Conservation (phyloP, 176 grass and related monocot genomes). For the Areca catechu region DNA sequence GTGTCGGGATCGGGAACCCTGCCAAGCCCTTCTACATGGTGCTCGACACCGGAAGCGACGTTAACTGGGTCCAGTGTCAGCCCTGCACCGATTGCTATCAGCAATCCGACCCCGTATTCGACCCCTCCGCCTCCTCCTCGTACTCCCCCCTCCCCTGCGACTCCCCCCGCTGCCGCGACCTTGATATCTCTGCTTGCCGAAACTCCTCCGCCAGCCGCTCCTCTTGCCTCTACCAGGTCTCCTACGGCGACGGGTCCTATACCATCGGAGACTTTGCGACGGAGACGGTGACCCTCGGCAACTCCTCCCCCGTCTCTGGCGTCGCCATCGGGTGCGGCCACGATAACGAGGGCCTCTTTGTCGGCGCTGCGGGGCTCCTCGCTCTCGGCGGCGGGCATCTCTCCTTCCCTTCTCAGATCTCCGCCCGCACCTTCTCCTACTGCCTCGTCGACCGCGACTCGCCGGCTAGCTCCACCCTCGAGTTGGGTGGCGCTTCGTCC, state of each 20-base stretch:
- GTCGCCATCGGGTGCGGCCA: slow-evolving; percentile 88
- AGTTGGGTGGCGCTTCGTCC: slow-evolving; percentile 19
- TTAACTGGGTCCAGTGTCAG: slow-evolving; percentile 89
- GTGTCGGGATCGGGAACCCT: slow-evolving; percentile 55
- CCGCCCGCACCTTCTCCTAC: slow-evolving; percentile 68
- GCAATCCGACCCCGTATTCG: slow-evolving; percentile 78
- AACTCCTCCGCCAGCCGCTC: slow-evolving; percentile 38
- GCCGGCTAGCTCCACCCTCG: slow-evolving; percentile 58
- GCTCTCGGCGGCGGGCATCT: slow-evolving; percentile 60
- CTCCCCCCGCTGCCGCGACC: slow-evolving; percentile 41
- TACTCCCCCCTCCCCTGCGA: slow-evolving; percentile 60
- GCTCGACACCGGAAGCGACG: slow-evolving; percentile 93
- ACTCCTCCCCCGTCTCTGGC: slow-evolving; percentile 31
- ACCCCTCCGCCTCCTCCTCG: slow-evolving; percentile 54
- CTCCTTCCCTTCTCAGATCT: slow-evolving; percentile 95
- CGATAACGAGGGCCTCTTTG: slow-evolving; percentile 92
- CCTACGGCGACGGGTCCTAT: slow-evolving; percentile 95
- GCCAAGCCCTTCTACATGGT: slow-evolving; percentile 71
- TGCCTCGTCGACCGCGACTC: slow-evolving; percentile 98
- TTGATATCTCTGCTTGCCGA: slow-evolving; percentile 73
- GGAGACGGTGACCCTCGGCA: slow-evolving; percentile 63
- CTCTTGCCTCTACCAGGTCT: slow-evolving; percentile 26
- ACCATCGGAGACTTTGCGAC: slow-evolving; percentile 86
- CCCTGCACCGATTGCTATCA: slow-evolving; percentile 92
- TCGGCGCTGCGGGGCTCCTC: slow-evolving; percentile 65